A percentile compares a stretch with the other conserved stretches of the same genome.
Evolutionary conservation across 2,329 filamentous ascomycete genomes (phyloP).

Genomic region (Alternaria postmessia): DNA sequence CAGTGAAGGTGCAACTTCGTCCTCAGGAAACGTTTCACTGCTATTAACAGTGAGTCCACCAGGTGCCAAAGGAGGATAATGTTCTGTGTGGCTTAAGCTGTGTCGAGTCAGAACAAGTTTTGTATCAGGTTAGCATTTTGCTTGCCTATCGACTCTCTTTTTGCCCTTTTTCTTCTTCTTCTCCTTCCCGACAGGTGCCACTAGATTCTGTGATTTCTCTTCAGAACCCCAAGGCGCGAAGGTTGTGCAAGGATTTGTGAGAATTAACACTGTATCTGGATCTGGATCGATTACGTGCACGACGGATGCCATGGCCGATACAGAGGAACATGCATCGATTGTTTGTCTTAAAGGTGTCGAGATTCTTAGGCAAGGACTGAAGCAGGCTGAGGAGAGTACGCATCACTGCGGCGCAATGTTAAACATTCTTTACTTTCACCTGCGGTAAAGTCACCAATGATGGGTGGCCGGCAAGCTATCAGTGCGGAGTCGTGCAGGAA

Average conservation of each 20-base stretch:
- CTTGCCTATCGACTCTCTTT: neutral
- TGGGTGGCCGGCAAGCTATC: neutral
- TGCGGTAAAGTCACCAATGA: neutral
- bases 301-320: neutral
- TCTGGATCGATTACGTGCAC: conserved; percentile 3
- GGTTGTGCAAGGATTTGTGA: neutral
- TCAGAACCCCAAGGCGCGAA: conserved; percentile 2
- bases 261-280: conserved; percentile 3
- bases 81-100: neutral
- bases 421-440: neutral
- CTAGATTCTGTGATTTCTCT: no score
- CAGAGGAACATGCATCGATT: no score
- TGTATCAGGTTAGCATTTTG: fast-evolving
- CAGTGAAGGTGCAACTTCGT: neutral
- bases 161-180: neutral
- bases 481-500: neutral
- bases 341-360: neutral
- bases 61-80: neutral
- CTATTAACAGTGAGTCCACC: neutral
- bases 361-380: neutral
- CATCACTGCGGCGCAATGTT: neutral
- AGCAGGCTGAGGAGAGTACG: neutral
- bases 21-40: neutral
- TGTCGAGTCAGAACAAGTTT: neutral
- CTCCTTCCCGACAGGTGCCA: no score